Percentiles rank a stretch among this genome's conserved stretches.
phyloP scores from a whole-genome alignment of 2,329 filamentous ascomycete species.

The Pestalotiopsis sp. region DNA sequence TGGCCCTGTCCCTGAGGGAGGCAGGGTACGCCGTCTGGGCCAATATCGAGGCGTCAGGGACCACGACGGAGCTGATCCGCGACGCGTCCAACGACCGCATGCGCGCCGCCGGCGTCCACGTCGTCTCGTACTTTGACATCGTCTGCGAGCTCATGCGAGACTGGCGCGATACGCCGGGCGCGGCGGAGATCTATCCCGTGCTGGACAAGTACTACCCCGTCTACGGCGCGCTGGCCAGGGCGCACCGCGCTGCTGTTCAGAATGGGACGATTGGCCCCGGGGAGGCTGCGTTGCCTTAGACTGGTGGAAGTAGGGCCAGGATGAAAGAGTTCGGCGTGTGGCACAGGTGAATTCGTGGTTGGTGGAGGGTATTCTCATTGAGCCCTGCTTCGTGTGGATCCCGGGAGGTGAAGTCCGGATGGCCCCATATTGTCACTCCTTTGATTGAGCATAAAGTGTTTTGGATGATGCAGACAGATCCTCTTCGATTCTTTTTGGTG shows the following conservation, averaged over 20 bases:
- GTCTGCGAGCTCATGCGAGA: constrained; percentile 72
- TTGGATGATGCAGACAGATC: neutral
- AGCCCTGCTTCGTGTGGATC: no score
- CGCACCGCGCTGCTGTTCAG: constrained; percentile 60
- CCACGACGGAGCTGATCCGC: constrained; percentile 61
- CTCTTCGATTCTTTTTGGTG: neutral
- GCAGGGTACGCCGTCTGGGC: constrained; percentile 76
- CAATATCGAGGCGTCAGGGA: constrained; percentile 73
- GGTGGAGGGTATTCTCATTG: neutral
- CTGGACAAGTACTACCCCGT: constrained; percentile 67
- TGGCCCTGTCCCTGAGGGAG: constrained; percentile 70
- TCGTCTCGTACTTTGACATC: constrained; percentile 65
- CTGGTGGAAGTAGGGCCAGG: no score
- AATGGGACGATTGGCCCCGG: constrained; percentile 61
- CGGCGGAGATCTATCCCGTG: constrained; percentile 61
- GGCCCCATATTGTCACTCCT: neutral
- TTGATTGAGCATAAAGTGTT: neutral
- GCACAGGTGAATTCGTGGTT: neutral
- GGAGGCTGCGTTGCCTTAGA: constrained; percentile 39
- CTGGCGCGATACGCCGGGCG: constrained; percentile 60
- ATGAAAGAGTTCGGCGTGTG: neutral
- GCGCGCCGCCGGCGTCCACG: constrained; percentile 66
- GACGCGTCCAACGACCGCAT: constrained; percentile 69
- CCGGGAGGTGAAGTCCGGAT: no score
- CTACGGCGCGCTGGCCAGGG: constrained; percentile 65